phyloP scores from a whole-genome alignment of 805 yeast species.

The Sugiyamaella qingdaonensis region DNA sequence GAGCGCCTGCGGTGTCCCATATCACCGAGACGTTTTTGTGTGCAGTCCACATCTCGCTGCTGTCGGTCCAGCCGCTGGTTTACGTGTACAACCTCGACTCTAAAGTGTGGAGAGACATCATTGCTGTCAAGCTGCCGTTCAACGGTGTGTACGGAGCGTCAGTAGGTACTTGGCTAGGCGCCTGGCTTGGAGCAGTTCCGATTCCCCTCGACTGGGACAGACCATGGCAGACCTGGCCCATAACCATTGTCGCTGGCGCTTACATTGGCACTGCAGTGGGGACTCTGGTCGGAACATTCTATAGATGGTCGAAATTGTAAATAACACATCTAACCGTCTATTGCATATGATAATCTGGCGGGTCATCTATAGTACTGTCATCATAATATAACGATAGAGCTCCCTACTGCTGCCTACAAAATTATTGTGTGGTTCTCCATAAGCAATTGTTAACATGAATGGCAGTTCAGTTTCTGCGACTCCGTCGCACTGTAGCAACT shows the following conservation, averaged over 20 bases:
- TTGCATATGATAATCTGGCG: too few species aligned
- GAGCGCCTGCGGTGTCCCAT: conserved; percentile 68
- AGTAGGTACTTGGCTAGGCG: conserved; percentile 53
- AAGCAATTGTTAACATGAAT: too few species aligned
- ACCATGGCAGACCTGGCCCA: conserved; percentile 96
- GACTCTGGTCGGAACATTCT: conserved; percentile 35
- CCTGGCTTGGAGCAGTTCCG: conserved; percentile 91
- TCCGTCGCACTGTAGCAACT: too few species aligned
- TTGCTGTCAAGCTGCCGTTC: conserved; percentile 28
- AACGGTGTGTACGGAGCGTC: conserved; percentile 37
- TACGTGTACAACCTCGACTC: conserved; percentile 50
- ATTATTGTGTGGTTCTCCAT: too few species aligned
- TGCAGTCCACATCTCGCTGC: conserved; percentile 55
- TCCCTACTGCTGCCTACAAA: too few species aligned
- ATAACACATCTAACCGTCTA: not conserved
- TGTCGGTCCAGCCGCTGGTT: conserved; percentile 63
- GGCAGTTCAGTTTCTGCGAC: too few species aligned
- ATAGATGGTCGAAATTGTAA: not conserved
- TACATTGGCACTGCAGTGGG: conserved; percentile 72
- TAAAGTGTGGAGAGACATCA: conserved; percentile 39
- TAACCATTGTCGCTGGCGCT: conserved; percentile 75
- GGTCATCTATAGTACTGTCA: too few species aligned
- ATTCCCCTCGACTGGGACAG: conserved; percentile 98
- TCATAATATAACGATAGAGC: too few species aligned
- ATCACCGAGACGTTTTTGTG: conserved; percentile 54